Base-by-base conservation (phyloP, 495 filamentous ascomycete species). In the Penicillium robsamsonii region DNA sequence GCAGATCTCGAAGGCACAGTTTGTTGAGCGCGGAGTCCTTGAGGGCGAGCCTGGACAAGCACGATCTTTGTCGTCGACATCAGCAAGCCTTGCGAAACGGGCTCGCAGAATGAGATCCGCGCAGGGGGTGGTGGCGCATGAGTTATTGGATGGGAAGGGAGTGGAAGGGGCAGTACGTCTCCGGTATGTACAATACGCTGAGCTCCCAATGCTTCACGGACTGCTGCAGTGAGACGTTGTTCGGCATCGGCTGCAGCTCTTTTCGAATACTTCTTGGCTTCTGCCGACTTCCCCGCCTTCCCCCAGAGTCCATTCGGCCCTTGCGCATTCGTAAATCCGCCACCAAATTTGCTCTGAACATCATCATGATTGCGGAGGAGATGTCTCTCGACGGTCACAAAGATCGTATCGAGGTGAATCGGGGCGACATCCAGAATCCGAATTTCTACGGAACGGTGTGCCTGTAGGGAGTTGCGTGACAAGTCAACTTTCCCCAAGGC, bases 131-230 rank as follows among this genome's bases (percentile, higher is more conserved):
- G 82, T 6, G 87, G 84, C 13, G 87, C 88, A 74, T 92, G 92
- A 35, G 89, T 97, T 59, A 94, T 90, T 10, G 91, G 89, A 72
- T 96, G 91, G n/a, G 89, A 81, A 17, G 89, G 87, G 18, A 96
- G 73, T 5, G 89, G 90, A 38, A 98, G 76, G 1, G 89, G 87
- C 55, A 98, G 82, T 41, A 92, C 71, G 65, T 97, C 94, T 2
- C 90, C 91, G 13, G 84, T 79, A 66, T 95, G 94, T 12, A 96
- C 82, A 15, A 98, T 78, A 41, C 84, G 84, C 25, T 90, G 77
- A 9, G 81, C 78, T 15, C 79, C 75, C 41, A 96, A 70, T 3
- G 91, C 88, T 49, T 87, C 82, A 18, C 90, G 84, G 27, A 97
- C 81, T n/a, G 90, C 90, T 50, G 86, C 79, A 22, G 84, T 89